phyloP scores from a whole-genome alignment of 805 yeast genomes.

The Cyberlindnera veronae region DNA sequence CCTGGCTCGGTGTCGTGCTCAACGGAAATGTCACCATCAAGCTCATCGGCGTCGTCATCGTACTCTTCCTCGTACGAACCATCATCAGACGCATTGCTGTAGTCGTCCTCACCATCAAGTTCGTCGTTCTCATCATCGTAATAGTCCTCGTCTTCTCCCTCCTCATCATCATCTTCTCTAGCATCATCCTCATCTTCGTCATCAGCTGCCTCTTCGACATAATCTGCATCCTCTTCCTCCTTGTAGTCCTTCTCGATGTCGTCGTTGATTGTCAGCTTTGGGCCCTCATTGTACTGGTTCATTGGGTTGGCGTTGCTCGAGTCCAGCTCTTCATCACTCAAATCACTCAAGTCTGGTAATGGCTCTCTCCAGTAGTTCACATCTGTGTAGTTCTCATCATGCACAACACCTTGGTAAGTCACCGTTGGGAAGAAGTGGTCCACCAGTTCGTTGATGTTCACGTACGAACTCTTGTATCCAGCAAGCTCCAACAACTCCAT shows the following conservation, averaged over 20 bases:
- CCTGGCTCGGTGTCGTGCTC: conserved; percentile 21
- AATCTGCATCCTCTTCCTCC: conserved; percentile 22
- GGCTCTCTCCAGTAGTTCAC: conserved; percentile 93
- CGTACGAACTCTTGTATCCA: conserved; percentile 84
- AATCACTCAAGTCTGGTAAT: conserved; percentile 54
- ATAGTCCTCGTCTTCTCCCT: conserved; percentile 24
- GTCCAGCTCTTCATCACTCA: conserved; percentile 44
- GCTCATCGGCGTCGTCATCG: conserved; percentile 18
- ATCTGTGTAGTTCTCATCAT: conserved; percentile 62
- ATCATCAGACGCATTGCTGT: conserved; percentile 26
- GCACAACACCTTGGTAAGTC: conserved; percentile 22
- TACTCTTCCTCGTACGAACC: conserved; percentile 28
- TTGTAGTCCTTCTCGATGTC: conserved; percentile 20
- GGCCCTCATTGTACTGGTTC: conserved; percentile 8
- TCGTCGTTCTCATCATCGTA: conserved; percentile 30
- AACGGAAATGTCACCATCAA: not conserved
- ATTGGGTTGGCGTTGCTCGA: conserved; percentile 9
- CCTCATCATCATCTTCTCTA: conserved; percentile 20
- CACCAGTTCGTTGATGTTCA: conserved; percentile 87
- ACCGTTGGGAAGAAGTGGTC: conserved; percentile 97
- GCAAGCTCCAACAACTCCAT: conserved; percentile 94
- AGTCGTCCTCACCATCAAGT: conserved; percentile 26
- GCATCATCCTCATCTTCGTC: conserved; percentile 21
- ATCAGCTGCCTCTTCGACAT: conserved; percentile 11
- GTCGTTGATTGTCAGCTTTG: conserved; percentile 13